Conservation (phyloP, 1,284 basidiomycete genomes). For the Trichosporon faecale region DNA sequence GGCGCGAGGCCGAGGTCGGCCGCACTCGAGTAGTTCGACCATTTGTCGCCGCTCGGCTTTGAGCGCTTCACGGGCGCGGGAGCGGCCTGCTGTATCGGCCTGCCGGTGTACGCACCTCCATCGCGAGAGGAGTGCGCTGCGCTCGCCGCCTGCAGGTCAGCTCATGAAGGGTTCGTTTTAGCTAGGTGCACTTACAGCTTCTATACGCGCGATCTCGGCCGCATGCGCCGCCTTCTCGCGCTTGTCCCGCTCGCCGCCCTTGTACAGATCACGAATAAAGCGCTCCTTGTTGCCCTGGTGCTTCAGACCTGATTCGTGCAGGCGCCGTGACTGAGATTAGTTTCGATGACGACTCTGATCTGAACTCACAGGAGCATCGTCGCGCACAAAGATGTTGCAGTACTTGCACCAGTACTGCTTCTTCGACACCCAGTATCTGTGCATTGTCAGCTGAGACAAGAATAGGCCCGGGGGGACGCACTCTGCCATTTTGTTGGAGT, state of each 20-base stretch:
- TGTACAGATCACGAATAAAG: conserved; percentile 87
- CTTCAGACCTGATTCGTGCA: conserved; percentile 88
- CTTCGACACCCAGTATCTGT: conserved; percentile 55
- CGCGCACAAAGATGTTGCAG: conserved; percentile 63
- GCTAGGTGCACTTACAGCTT: conserved; percentile 60
- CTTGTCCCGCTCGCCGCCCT: conserved; percentile 81
- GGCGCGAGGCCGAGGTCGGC: conserved; percentile 74
- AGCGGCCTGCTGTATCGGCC: conserved; percentile 24
- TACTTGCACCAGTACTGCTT: conserved; percentile 57
- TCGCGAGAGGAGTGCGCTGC: conserved; percentile 26
- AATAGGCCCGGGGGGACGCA: background rate
- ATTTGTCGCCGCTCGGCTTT: conserved; percentile 61
- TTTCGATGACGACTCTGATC: background rate
- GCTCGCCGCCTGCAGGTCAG: conserved; percentile 35
- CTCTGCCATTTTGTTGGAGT: conserved; percentile 32
- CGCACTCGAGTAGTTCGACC: conserved; percentile 80
- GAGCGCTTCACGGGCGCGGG: conserved; percentile 22
- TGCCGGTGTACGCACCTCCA: conserved; percentile 16
- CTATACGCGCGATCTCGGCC: conserved; percentile 78
- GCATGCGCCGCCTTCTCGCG: conserved; percentile 82
- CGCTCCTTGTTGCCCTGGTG: conserved; percentile 94
- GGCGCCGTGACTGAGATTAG: conserved; percentile 64
- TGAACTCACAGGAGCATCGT: conserved; percentile 69
- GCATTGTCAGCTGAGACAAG: background rate
- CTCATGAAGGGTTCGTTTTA: background rate